phyloP scores from a whole-genome alignment of 257 asterid species.

The Paulownia fortunei region DNA sequence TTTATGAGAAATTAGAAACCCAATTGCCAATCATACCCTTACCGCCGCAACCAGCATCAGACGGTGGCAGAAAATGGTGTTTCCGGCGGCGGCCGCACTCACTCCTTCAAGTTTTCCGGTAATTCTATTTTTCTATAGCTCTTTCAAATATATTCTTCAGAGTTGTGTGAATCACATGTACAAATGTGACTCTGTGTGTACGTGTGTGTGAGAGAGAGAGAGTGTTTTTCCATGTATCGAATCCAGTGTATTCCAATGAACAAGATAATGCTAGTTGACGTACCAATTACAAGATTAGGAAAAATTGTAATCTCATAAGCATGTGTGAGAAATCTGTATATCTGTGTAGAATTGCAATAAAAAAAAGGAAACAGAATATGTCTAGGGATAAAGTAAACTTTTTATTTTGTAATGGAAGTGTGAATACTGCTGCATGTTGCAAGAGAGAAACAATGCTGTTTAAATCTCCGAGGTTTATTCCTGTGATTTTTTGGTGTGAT shows the following conservation, averaged over 20 bases:
- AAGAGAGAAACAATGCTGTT: neutral
- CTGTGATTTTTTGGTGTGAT: neutral
- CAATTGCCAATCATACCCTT: slow-evolving; percentile 13
- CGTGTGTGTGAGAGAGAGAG: neutral
- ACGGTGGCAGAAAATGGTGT: slow-evolving; percentile 32
- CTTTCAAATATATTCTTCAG: neutral
- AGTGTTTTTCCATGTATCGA: neutral
- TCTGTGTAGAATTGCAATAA: neutral
- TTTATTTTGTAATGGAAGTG: neutral
- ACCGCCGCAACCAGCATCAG: slow-evolving; percentile 4
- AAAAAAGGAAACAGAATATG: neutral
- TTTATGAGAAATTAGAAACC: neutral
- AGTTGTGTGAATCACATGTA: neutral
- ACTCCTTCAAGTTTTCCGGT: slow-evolving; percentile 21
- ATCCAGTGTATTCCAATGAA: neutral
- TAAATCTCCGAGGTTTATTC: neutral
- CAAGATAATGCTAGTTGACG: neutral
- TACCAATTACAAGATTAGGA: neutral
- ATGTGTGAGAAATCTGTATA: neutral
- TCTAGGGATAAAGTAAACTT: neutral
- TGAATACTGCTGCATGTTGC: neutral
- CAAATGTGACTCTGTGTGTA: neutral
- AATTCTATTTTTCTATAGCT: neutral
- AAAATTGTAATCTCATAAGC: neutral
- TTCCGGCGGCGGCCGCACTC: slow-evolving; percentile 20